Conservation (phyloP, 768 basidiomycete species). For the Phanerochaete sordida region DNA sequence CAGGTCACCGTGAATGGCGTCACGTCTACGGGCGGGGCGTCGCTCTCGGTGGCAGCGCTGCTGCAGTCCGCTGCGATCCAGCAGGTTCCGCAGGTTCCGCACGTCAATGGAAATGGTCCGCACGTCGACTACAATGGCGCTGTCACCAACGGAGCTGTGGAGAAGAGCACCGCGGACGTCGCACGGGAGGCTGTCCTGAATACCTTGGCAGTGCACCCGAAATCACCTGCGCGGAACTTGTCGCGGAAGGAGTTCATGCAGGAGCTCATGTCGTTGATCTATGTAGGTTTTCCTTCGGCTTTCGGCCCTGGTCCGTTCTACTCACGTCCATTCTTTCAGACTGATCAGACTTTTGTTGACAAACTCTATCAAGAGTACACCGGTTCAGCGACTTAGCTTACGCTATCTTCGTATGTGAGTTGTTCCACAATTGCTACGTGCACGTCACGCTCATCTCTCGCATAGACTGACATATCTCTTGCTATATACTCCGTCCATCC, state of each 20-base stretch:
- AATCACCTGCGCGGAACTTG: slow-evolving; percentile 5
- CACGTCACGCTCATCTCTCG: not conserved
- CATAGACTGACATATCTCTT: not conserved
- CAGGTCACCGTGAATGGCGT: slow-evolving; percentile 3
- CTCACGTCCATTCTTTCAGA: slow-evolving; percentile 32
- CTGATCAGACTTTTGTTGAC: slow-evolving; percentile 66
- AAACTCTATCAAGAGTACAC: slow-evolving; percentile 51
- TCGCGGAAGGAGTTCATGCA: slow-evolving; percentile 42
- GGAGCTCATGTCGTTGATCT: slow-evolving; percentile 68
- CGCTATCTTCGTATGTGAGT: not conserved
- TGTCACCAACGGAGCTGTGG: not conserved
- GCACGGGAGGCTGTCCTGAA: slow-evolving; percentile 13
- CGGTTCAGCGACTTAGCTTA: not conserved
- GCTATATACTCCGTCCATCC: not conserved
- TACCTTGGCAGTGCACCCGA: slow-evolving; percentile 11
- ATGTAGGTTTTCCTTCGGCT: slow-evolving; percentile 15
- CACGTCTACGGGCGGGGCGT: not conserved
- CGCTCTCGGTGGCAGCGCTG: slow-evolving; percentile 2
- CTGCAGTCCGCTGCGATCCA: not conserved
- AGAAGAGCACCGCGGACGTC: slow-evolving; percentile 8
- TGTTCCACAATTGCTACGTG: not conserved
- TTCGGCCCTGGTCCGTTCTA: not conserved
- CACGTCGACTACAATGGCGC: not conserved
- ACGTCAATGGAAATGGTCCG: not conserved
- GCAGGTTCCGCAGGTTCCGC: not conserved